A percentile compares a stretch with the other conserved stretches of the same genome.
Conservation (phyloP, 2,329 filamentous ascomycete species). For the Colletotrichum sublineola region DNA sequence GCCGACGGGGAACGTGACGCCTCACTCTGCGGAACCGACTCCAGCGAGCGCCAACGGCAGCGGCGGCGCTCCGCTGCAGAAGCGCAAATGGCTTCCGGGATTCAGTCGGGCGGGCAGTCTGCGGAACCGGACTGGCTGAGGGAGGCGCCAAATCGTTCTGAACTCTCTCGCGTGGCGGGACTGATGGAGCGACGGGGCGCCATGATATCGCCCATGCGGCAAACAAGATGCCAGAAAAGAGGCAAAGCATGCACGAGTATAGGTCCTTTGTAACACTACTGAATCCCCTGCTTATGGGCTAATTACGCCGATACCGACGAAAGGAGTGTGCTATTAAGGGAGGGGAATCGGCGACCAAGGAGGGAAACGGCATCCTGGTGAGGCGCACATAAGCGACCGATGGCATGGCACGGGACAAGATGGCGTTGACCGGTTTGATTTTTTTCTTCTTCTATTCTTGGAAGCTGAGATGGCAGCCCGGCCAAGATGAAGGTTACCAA, state of each 20-base stretch:
- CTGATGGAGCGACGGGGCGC: too few relatives aligned
- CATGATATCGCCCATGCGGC: not conserved
- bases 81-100: slow-evolving; percentile 50
- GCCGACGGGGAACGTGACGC: slow-evolving; percentile 22
- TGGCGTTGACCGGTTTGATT: not conserved
- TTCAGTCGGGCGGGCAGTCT: slow-evolving; percentile 51
- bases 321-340: too few relatives aligned
- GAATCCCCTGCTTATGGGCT: not conserved
- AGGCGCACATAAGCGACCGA: not conserved
- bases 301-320: too few relatives aligned
- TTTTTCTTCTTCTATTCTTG: not conserved
- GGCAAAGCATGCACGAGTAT: too few relatives aligned
- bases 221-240: not conserved
- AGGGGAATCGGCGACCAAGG: too few relatives aligned
- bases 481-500: not conserved
- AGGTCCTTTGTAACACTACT: not conserved
- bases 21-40: slow-evolving; percentile 15
- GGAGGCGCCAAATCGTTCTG: slow-evolving; percentile 3
- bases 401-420: not conserved
- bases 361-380: not conserved
- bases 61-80: slow-evolving; percentile 33
- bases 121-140: slow-evolving; percentile 46
- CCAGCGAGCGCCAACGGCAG: slow-evolving; percentile 30
- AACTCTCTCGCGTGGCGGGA: too few relatives aligned
- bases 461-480: not conserved